These are phyloP conservation scores for Paramyrothecium sp. DNA, from an alignment of 2,329 filamentous ascomycete species.

Conservation along the genomic window DNA sequence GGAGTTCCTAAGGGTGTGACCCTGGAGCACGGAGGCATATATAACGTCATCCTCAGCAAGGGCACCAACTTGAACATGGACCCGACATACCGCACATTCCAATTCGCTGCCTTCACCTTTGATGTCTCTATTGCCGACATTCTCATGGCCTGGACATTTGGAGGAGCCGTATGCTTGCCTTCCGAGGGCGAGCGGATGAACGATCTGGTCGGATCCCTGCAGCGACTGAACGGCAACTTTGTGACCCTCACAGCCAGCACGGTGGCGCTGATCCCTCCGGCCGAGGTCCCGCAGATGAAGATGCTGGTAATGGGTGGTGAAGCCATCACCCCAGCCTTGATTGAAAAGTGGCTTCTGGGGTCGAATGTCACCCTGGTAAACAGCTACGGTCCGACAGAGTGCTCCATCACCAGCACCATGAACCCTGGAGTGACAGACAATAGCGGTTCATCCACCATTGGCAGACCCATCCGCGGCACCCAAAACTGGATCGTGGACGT, in stretches of 20 bases:
- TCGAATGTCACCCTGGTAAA: slow-evolving; percentile 25
- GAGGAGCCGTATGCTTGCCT: slow-evolving; percentile 10
- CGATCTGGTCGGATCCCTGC: slow-evolving; percentile 6
- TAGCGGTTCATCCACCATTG: neutral
- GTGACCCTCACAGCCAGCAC: slow-evolving; percentile 8
- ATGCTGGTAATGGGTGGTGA: slow-evolving; percentile 6
- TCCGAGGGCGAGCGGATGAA: slow-evolving; percentile 10
- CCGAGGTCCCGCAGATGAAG: slow-evolving; percentile 5
- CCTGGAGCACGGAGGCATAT: slow-evolving; percentile 7
- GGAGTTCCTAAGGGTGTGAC: slow-evolving; percentile 12
- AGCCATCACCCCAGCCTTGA: neutral
- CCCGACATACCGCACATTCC: neutral
- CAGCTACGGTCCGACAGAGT: slow-evolving; percentile 3
- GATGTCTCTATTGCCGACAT: slow-evolving; percentile 9
- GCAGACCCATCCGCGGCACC: neutral
- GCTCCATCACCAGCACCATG: slow-evolving; percentile 1
- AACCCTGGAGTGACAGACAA: neutral
- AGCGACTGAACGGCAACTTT: slow-evolving; percentile 5
- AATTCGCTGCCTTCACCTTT: slow-evolving; percentile 13
- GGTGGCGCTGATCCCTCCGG: slow-evolving; percentile 1
- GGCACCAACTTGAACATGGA: neutral
- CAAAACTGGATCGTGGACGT: neutral
- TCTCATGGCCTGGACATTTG: slow-evolving; percentile 5
- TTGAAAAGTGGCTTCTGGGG: neutral
- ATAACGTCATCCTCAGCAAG: neutral